Evolutionary conservation across 1,284 basidiomycete genomes (phyloP).

Genomic region (Neonothopanus nambi): DNA sequence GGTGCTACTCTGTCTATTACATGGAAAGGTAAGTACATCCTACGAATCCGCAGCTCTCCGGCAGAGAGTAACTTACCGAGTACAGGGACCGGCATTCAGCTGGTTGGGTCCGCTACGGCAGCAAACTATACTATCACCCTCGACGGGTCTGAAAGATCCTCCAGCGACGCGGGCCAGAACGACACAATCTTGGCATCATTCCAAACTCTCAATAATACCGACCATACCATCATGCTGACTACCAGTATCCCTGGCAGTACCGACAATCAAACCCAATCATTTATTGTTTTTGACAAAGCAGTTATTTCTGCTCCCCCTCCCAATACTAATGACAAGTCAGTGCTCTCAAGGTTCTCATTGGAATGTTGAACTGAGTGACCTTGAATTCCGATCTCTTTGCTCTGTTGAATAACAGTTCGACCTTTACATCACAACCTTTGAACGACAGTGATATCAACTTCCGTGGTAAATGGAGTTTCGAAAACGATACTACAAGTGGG

Average conservation of each 20-base stretch:
- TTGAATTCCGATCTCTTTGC: too few species aligned
- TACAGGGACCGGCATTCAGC: constrained; percentile 55
- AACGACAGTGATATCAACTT: constrained; percentile 45
- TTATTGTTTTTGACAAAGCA: constrained; percentile 52
- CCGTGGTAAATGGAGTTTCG: constrained; percentile 50
- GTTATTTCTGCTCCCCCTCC: constrained; percentile 38
- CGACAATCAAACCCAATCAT: constrained; percentile 33
- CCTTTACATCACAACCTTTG: constrained; percentile 35
- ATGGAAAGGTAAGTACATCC: constrained; percentile 57
- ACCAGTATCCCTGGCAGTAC: constrained; percentile 35
- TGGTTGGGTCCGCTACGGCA: constrained; percentile 46
- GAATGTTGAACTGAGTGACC: too few species aligned
- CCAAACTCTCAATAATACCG: constrained; percentile 38
- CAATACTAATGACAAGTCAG: constrained; percentile 19
- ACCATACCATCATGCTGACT: constrained; percentile 49
- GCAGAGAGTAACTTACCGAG: not conserved
- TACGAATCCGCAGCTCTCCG: constrained; percentile 3
- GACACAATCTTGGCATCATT: constrained; percentile 44
- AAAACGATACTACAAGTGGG: constrained; percentile 22
- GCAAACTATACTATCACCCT: constrained; percentile 46
- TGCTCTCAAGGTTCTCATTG: not conserved
- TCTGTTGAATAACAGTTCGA: constrained; percentile 31
- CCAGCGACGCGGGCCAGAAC: constrained; percentile 19
- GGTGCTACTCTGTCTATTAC: constrained; percentile 53
- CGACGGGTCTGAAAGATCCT: constrained; percentile 35